These are phyloP conservation scores for Prunus salicina DNA, from an alignment of 306 rosid species.

Conservation along the genomic window DNA sequence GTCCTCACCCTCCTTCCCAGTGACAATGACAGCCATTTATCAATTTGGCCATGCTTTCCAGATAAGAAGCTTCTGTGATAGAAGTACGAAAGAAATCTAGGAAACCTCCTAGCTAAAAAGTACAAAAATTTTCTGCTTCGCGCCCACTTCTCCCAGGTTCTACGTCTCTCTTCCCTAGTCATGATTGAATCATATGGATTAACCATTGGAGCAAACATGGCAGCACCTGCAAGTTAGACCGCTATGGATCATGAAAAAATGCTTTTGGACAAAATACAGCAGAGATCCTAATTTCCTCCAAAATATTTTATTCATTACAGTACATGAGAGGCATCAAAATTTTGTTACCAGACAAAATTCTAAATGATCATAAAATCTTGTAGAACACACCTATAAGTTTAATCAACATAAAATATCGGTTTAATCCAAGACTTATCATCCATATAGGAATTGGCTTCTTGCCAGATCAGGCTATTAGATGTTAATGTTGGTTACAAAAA, in stretches of 20 bases:
- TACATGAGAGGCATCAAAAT: not conserved
- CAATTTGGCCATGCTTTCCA: slow-evolving; percentile 86
- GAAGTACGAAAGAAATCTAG: slow-evolving; percentile 60
- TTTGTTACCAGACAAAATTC: not conserved
- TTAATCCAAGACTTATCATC: not conserved
- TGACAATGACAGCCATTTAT: slow-evolving; percentile 85
- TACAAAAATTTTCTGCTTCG: slow-evolving; percentile 58
- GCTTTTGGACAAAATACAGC: not conserved
- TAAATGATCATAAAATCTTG: not conserved
- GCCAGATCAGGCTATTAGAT: not conserved
- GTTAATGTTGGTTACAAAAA: not conserved
- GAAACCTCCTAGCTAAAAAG: slow-evolving; percentile 68
- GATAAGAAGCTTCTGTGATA: slow-evolving; percentile 78
- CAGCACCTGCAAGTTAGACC: slow-evolving; percentile 69
- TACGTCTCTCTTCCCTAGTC: slow-evolving; percentile 70
- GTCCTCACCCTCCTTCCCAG: slow-evolving; percentile 78
- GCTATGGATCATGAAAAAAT: not conserved
- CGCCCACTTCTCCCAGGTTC: slow-evolving; percentile 82
- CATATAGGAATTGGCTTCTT: not conserved
- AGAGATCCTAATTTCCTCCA: not conserved
- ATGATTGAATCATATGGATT: slow-evolving; percentile 86
- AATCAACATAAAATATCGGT: not conserved
- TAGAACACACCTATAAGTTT: not conserved
- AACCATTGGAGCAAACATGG: slow-evolving; percentile 94
- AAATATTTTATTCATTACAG: not conserved